These are phyloP conservation scores for Cyberlindnera saturnus DNA, from an alignment of 805 yeast genomes.

Conservation along the genomic window DNA sequence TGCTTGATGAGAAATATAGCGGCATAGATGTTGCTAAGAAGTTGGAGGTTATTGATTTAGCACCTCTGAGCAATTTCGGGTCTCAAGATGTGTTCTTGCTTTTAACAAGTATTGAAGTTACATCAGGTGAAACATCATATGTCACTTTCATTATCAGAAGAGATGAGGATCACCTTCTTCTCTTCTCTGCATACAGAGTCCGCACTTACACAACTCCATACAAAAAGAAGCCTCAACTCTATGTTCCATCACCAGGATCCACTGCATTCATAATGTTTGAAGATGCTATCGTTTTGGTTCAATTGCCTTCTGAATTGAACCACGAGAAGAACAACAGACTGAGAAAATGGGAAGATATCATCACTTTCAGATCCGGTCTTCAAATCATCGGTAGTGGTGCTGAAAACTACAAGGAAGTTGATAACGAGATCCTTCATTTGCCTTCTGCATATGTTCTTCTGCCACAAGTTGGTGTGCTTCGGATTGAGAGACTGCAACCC, in stretches of 20 bases:
- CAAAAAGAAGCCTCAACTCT: conserved; percentile 39
- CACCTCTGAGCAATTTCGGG: conserved; percentile 36
- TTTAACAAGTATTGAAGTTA: conserved; percentile 31
- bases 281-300: conserved; percentile 60
- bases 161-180: conserved; percentile 43
- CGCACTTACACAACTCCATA: conserved; percentile 37
- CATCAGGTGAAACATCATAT: conserved; percentile 29
- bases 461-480: conserved; percentile 53
- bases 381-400: conserved; percentile 54
- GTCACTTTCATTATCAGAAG: conserved; percentile 50
- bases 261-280: conserved; percentile 58
- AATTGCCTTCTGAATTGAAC: conserved; percentile 38
- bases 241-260: conserved; percentile 50
- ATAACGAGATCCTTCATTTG: conserved; percentile 24
- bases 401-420: conserved; percentile 31
- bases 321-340: conserved; percentile 26
- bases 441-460: conserved; percentile 47
- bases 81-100: conserved; percentile 39
- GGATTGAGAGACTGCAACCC: conserved; percentile 41
- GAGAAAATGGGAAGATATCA: conserved; percentile 79
- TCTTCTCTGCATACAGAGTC: conserved; percentile 61
- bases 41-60: conserved; percentile 58
- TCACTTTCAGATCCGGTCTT: conserved; percentile 49
- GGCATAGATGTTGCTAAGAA: conserved; percentile 31
- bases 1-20: conserved; percentile 37